phyloP scores from a whole-genome alignment of 345 rosid genomes.

The Nephelium lappaceum region DNA sequence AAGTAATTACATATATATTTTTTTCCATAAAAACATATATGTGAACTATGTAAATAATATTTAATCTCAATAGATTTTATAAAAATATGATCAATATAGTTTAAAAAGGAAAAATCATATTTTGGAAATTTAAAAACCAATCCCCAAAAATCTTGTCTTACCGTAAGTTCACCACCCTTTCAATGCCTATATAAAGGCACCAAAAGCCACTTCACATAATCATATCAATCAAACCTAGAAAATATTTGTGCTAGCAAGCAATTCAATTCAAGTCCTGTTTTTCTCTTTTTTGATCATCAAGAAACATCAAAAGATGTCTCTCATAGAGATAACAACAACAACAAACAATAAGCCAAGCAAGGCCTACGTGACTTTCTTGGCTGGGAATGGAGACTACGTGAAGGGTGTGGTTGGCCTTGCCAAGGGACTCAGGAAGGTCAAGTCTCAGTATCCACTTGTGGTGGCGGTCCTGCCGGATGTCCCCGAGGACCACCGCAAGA shows the following conservation, averaged over 20 bases:
- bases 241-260: not conserved
- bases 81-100: too few species aligned
- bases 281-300: not conserved
- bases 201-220: not conserved
- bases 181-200: slow-evolving; percentile 28
- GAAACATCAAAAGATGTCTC: slow-evolving; percentile 18
- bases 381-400: slow-evolving; percentile 62
- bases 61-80: too few species aligned
- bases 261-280: not conserved
- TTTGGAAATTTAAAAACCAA: not conserved
- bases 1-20: too few species aligned
- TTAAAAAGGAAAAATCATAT: not conserved
- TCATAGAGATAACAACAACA: not conserved
- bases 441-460: slow-evolving; percentile 55
- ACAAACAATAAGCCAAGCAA: slow-evolving; percentile 15
- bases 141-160: not conserved
- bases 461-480: slow-evolving; percentile 74
- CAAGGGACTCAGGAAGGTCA: slow-evolving; percentile 59
- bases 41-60: too few species aligned
- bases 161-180: not conserved
- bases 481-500: slow-evolving; percentile 58
- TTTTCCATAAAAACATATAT: too few species aligned
- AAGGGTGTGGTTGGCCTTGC: slow-evolving; percentile 72
- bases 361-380: slow-evolving; percentile 60
- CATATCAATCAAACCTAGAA: not conserved